A percentile compares a stretch with the other conserved stretches of the same genome.
phyloP scores from a whole-genome alignment of 2,329 filamentous ascomycete species.

The Colletotrichum tofieldiae region DNA sequence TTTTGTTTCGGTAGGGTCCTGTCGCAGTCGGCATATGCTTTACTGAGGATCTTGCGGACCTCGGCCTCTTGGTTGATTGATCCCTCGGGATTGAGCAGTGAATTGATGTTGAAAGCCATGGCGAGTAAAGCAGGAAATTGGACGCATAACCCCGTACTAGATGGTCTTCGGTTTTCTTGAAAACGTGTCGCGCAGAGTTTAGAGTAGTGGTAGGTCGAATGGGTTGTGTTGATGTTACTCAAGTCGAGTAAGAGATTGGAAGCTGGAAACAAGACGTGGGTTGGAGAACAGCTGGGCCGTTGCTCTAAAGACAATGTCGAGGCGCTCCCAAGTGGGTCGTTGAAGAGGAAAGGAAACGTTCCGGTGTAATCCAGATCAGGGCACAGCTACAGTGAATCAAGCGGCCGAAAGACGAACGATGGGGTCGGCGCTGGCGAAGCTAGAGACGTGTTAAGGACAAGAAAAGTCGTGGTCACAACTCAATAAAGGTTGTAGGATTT shows the following conservation, averaged over 20 bases:
- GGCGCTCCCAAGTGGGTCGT: constrained; percentile 35
- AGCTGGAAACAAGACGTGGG: neutral
- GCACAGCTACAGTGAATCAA: constrained; percentile 3
- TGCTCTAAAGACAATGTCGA: constrained; percentile 15
- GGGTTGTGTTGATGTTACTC: neutral
- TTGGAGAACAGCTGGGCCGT: constrained; percentile 3
- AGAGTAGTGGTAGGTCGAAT: neutral
- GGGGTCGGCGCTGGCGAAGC: neutral
- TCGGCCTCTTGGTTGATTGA: constrained; percentile 19
- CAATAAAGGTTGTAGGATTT: constrained; percentile 26
- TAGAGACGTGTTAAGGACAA: constrained; percentile 18
- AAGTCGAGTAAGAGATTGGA: neutral
- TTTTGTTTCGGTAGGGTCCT: constrained; percentile 9
- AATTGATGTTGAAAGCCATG: constrained; percentile 26
- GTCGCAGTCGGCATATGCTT: constrained; percentile 3
- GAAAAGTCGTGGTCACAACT: constrained; percentile 33
- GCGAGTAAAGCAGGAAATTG: neutral
- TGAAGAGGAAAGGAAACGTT: constrained; percentile 24
- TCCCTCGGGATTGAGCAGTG: constrained; percentile 31
- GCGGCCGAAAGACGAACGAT: neutral
- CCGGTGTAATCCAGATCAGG: constrained; percentile 11
- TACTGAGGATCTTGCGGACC: constrained; percentile 17
- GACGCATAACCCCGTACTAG: neutral
- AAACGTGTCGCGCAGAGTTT: neutral
- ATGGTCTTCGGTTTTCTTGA: neutral